Base-by-base conservation (phyloP, 208 protist genomes). In the Crithidia fasciculata region DNA sequence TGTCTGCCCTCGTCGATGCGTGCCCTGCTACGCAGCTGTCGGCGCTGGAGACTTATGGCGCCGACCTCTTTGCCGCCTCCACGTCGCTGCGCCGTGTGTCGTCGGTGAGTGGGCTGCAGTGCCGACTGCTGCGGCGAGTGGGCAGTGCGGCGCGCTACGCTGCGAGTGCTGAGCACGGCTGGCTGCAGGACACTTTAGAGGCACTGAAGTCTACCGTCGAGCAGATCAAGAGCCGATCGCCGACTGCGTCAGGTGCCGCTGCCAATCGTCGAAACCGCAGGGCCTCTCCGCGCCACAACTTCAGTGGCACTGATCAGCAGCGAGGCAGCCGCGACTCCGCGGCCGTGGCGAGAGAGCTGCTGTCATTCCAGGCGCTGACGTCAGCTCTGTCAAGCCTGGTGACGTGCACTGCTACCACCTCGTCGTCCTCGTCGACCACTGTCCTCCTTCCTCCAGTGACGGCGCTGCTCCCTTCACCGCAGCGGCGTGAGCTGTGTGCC, bases 41-140 rank as follows among this genome's bases (percentile, higher is more conserved):
- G 9, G 6, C 65, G 6, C 44, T 78, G 5, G 74, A 80, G 44
- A 41, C 50, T 5, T 64, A 18, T 28, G 84, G 83, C 41, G 80
- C 68, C 8, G 74, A 67, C 16, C 56, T 93, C 13, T 90, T 93
- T 69, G 36, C 69, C 0, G 83, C 83, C n/a, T 83, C 87, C 15
- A 53, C 76, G 0, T 41, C 52, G 40, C 66, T 91, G 39, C 62
- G 70, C 0, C 72, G 78, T 13, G 28, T 77, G 7, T 71, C 87
- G 12, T 83, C 73, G 37, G 87, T 91, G 44, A 78, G 78, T 69
- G 89, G 81, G 8, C 64, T 94, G 66, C 89, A 92, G 67, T 90
- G 85, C 74, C 85, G 83, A 6, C 79, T 94, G 47, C 66, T 94
- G 53, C 62, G 69, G 4, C 52, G 68, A 2, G 84, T 86, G 39